Base-by-base conservation (phyloP, 345 rosid genomes). In the Lepidium sativum region DNA sequence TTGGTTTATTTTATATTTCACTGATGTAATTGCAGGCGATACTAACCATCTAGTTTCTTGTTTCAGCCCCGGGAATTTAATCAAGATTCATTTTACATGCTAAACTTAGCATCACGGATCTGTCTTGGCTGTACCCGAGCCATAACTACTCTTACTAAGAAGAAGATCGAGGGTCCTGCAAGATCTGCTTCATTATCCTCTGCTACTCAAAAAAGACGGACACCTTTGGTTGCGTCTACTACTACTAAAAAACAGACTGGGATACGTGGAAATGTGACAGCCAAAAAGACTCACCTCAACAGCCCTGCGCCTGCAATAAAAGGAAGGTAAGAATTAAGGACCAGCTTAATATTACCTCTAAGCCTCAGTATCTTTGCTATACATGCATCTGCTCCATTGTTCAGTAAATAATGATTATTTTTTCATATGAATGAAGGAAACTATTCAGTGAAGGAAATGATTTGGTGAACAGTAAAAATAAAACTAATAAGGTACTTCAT, bases 21-120 rank as follows among this genome's bases (percentile, higher is more conserved):
- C 17, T 20, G 20, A 25, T 16, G 16, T 51, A 65, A 56, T 38
- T 68, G 55, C 58, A 32, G 31, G 29, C 37, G 8, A 33, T 60
- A 61, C 42, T 33, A 23, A 70, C 42, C 18, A 23, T 55, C 45
- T 48, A 18, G 23, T 40, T 52, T 64, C 14, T 60, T 25, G 35
- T 57, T 60, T 77, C 66, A 91, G 92, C 83, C 78, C 31, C 81
- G 81, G 57, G 75, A 71, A 11, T 73, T 75, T 55, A 85, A 91
- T 84, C 96, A 83, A 81, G 92, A 87, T 63, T 91, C 92, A n/a
- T 35, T 80, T 40, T 74, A 73, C 69, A 80, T 91, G 80, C 56
- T 81, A 25, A 87, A 72, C 63, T 78, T 91, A 62, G 97, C 95
- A 37, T 85, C 89, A 66, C 80, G 87, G 43, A 78, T 72, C 65